phyloP scores from a whole-genome alignment of 345 rosid genomes.

The Moricandia arvensis region DNA sequence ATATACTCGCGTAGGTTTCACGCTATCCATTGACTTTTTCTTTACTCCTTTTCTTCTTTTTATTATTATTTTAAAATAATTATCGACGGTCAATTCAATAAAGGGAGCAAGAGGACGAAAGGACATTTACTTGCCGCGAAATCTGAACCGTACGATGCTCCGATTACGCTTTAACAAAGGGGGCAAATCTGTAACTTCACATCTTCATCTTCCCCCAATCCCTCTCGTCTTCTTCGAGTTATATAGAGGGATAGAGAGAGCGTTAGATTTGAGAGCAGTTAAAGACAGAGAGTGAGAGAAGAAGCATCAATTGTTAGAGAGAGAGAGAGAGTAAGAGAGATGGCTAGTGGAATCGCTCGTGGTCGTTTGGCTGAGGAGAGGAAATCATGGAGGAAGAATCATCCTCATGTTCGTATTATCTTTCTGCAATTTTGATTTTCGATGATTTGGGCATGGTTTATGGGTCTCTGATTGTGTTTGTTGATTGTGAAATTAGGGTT shows the following conservation, averaged over 20 bases:
- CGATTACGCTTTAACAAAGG: conserved; percentile 13
- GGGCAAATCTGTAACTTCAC: conserved; percentile 11
- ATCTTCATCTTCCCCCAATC: not conserved
- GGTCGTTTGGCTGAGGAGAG: conserved; percentile 95
- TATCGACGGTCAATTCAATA: conserved; percentile 21
- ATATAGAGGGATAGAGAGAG: conserved; percentile 8
- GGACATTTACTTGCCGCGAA: conserved; percentile 35
- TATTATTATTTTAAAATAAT: not conserved
- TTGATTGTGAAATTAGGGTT: conserved; percentile 60
- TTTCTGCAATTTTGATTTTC: not conserved
- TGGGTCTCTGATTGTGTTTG: not conserved
- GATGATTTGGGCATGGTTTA: not conserved
- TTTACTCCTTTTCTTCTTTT: not conserved
- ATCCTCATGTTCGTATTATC: conserved; percentile 66
- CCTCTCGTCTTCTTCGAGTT: conserved; percentile 23
- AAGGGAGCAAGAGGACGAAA: conserved; percentile 24
- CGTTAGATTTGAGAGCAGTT: not conserved
- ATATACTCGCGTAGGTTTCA: conserved; percentile 39
- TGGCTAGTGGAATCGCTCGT: conserved; percentile 93
- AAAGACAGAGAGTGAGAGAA: not conserved
- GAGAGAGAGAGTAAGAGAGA: conserved; percentile 35
- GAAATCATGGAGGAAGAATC: conserved; percentile 95
- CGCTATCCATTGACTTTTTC: conserved; percentile 40
- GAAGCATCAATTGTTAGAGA: not conserved
- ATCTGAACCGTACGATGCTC: conserved; percentile 36